These are phyloP conservation scores for Hypoxylon sp. DNA, from an alignment of 2,329 filamentous ascomycete genomes.

Conservation along the genomic window DNA sequence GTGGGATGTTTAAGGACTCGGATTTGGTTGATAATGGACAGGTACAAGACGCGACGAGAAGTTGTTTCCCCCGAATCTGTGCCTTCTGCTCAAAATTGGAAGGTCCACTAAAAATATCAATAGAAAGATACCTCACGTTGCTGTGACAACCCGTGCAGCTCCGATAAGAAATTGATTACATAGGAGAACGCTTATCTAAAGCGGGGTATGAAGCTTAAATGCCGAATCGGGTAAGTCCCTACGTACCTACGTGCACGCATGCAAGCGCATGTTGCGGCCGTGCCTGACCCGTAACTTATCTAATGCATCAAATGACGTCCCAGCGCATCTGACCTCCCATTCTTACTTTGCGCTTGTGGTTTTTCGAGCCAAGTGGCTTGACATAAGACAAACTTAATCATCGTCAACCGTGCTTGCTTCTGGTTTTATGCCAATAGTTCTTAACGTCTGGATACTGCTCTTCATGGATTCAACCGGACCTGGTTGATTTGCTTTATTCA, in stretches of 20 bases:
- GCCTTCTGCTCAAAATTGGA: conserved; percentile 6
- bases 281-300: conserved; percentile 7
- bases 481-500: conserved; percentile 30
- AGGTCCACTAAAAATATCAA: conserved; percentile 42
- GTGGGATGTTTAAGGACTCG: conserved; percentile 27
- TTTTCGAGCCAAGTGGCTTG: background rate
- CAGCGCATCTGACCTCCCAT: conserved; percentile 32
- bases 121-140: conserved; percentile 40
- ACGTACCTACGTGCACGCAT: background rate
- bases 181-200: conserved; percentile 7
- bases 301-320: conserved; percentile 43
- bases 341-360: conserved; percentile 10
- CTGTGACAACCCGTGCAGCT: conserved; percentile 32
- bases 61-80: conserved; percentile 16
- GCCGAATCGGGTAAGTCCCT: conserved; percentile 12
- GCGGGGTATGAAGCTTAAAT: conserved; percentile 20
- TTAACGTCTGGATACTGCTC: conserved; percentile 11
- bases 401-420: conserved; percentile 1
- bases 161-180: conserved; percentile 14
- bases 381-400: conserved; percentile 19
- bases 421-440: conserved; percentile 13
- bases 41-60: conserved; percentile 30
- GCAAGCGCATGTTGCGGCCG: background rate
- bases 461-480: conserved; percentile 38
- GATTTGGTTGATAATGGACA: conserved; percentile 5